Conservation (phyloP, 106 monocot genomes). For the Platanthera zijinensis region DNA sequence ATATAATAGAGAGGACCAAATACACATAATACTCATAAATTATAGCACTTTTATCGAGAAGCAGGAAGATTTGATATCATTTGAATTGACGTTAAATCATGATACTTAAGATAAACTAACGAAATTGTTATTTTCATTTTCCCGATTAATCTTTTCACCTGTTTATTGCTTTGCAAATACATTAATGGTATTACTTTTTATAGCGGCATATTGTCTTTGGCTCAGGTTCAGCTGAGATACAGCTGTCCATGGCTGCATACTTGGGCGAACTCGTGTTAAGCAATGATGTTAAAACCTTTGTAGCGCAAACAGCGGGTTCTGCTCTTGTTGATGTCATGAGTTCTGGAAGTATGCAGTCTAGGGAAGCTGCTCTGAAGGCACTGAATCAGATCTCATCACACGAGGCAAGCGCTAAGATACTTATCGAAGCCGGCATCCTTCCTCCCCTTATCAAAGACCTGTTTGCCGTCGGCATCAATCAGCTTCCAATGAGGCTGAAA, state of each 20-base stretch:
- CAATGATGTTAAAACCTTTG: conserved; percentile 65
- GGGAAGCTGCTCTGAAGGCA: conserved; percentile 61
- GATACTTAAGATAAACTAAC: no score
- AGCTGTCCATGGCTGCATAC: conserved; percentile 56
- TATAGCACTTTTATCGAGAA: no score
- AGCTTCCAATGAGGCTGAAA: conserved; percentile 60
- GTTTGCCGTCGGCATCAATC: conserved; percentile 46
- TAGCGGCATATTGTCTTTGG: neutral
- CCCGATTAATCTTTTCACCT: neutral
- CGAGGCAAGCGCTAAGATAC: conserved; percentile 52
- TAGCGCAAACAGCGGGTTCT: conserved; percentile 57
- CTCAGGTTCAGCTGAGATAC: conserved; percentile 49
- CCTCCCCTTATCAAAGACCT: conserved; percentile 64
- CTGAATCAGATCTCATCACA: conserved; percentile 67
- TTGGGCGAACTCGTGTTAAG: conserved; percentile 72
- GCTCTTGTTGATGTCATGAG: conserved; percentile 65
- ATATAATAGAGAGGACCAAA: no score
- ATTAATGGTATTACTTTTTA: neutral
- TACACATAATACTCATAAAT: no score
- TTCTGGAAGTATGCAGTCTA: conserved; percentile 43
- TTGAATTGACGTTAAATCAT: no score
- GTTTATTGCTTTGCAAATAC: neutral
- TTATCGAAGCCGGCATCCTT: conserved; percentile 53
- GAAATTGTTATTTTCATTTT: neutral
- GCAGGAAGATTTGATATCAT: no score